A percentile compares a stretch with the other conserved stretches of the same genome.
Conservation (phyloP, 129 eudicot genomes). For the Gnaphalium uliginosum region DNA sequence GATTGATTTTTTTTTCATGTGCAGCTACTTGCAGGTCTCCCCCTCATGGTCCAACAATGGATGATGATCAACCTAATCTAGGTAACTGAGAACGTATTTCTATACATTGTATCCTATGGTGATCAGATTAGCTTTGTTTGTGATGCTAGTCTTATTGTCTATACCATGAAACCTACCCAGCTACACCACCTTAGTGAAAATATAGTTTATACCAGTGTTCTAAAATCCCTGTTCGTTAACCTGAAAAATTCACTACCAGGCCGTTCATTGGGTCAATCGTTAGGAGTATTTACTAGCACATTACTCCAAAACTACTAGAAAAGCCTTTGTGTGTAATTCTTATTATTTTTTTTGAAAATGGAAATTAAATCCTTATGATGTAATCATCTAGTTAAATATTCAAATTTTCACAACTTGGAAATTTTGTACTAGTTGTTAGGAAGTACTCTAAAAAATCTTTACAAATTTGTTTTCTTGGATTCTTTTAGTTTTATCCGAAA, state of each 20-base stretch:
- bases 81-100: conserved; percentile 36
- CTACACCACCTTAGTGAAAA: not conserved
- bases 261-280: not conserved
- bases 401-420: not conserved
- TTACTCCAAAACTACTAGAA: not conserved
- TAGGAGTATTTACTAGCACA: not conserved
- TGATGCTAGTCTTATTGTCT: not conserved
- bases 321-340: not conserved
- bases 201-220: not conserved
- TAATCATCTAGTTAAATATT: not conserved
- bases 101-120: not conserved
- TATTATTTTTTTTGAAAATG: too few species aligned
- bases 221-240: not conserved
- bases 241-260: not conserved
- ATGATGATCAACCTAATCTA: conserved; percentile 35
- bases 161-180: not conserved
- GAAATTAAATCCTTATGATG: not conserved
- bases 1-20: conserved; percentile 16
- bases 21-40: conserved; percentile 53
- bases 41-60: conserved; percentile 38
- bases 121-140: not conserved
- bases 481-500: not conserved
- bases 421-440: not conserved
- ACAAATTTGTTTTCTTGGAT: not conserved
- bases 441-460: not conserved